Evolutionary conservation across 805 yeast species (phyloP).

Genomic region (Priceomyces melissophilus): DNA sequence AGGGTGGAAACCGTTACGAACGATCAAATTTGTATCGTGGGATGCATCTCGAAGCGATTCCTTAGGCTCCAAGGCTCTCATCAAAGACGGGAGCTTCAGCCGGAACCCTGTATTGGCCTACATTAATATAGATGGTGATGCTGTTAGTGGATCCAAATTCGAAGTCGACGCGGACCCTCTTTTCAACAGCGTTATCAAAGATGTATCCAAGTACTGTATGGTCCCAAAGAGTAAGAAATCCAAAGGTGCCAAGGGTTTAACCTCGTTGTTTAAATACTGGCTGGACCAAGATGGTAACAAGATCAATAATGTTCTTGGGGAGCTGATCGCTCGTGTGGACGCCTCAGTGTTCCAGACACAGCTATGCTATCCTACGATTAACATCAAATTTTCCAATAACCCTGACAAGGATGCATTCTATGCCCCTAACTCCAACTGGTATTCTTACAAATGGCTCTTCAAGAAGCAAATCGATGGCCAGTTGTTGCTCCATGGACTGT

Average conservation of each 20-base stretch:
- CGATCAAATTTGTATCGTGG: slow-evolving; percentile 39
- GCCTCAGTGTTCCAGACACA: slow-evolving; percentile 30
- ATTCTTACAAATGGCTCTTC: slow-evolving; percentile 29
- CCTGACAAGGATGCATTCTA: slow-evolving; percentile 25
- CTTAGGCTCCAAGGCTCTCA: slow-evolving; percentile 25
- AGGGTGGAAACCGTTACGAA: slow-evolving; percentile 44
- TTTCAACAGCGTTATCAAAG: slow-evolving; percentile 28
- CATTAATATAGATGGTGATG: slow-evolving; percentile 38
- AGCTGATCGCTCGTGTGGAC: slow-evolving; percentile 19
- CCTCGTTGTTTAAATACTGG: slow-evolving; percentile 36
- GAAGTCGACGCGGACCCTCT: slow-evolving; percentile 33
- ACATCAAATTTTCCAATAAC: slow-evolving; percentile 30
- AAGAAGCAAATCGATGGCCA: slow-evolving; percentile 23
- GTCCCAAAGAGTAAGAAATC: slow-evolving; percentile 24
- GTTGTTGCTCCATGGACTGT: slow-evolving; percentile 30
- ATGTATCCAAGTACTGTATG: slow-evolving; percentile 28
- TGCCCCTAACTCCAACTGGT: slow-evolving; percentile 34
- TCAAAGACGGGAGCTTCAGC: slow-evolving; percentile 20
- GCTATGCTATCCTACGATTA: slow-evolving; percentile 27
- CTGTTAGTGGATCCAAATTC: slow-evolving; percentile 35
- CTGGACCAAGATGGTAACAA: slow-evolving; percentile 25
- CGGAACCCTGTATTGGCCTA: slow-evolving; percentile 29
- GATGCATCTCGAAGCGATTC: slow-evolving; percentile 35
- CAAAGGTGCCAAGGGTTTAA: slow-evolving; percentile 14
- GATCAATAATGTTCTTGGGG: slow-evolving; percentile 32